These are phyloP conservation scores for Orbilia javanica DNA, from an alignment of 2,329 filamentous ascomycete genomes.

Conservation along the genomic window DNA sequence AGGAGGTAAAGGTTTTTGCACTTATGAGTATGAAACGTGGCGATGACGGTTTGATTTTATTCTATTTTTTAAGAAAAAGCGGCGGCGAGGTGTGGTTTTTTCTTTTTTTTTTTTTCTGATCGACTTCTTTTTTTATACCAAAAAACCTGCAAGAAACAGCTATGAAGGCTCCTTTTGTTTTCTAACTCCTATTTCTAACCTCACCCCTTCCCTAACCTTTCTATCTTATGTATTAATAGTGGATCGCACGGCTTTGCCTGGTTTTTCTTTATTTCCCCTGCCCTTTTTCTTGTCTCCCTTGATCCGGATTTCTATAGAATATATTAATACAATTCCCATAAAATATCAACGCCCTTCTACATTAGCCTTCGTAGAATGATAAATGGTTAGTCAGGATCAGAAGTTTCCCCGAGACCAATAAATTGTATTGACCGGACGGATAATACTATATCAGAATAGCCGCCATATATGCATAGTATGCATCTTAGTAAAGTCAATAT, in stretches of 20 bases:
- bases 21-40: background rate
- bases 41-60: background rate
- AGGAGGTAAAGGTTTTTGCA: constrained; percentile 4
- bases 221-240: constrained; percentile 25
- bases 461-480: too few species aligned
- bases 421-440: too few species aligned
- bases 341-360: background rate
- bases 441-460: too few species aligned
- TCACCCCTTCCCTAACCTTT: background rate
- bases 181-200: background rate
- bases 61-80: background rate
- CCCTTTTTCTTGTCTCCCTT: too few species aligned
- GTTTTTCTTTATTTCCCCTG: background rate
- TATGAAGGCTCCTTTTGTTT: background rate
- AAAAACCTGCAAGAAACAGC: background rate
- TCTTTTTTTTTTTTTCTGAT: background rate
- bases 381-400: too few species aligned
- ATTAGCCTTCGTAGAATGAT: background rate
- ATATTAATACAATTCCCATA: constrained; percentile 6
- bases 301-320: background rate
- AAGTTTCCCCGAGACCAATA: too few species aligned
- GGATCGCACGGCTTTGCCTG: background rate
- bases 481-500: too few species aligned
- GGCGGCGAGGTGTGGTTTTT: background rate
- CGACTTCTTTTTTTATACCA: background rate